Evolutionary conservation across 495 filamentous ascomycete genomes (phyloP).

Genomic region (Tuber calosporum): DNA sequence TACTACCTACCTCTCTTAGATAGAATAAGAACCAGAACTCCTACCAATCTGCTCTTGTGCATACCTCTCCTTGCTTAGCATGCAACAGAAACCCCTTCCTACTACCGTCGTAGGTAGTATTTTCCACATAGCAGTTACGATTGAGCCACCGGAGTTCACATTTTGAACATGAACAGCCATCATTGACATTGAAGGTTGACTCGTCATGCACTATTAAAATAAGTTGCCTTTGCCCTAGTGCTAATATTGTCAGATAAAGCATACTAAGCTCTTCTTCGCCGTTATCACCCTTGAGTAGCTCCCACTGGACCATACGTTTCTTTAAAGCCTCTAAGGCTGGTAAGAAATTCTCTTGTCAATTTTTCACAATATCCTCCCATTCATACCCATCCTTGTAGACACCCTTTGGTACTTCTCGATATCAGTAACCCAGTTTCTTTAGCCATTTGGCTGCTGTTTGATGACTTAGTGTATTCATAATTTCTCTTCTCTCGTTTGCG

Average conservation of each 20-base stretch:
- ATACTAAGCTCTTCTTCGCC: neutral
- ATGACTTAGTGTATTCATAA: too few relatives aligned
- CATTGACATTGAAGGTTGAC: neutral
- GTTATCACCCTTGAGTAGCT: neutral
- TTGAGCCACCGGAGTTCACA: too few relatives aligned
- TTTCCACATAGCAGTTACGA: too few relatives aligned
- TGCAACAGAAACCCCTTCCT: too few relatives aligned
- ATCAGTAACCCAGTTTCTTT: neutral
- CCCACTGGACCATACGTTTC: neutral
- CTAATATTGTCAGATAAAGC: neutral
- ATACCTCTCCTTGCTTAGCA: too few relatives aligned
- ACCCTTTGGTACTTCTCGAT: neutral
- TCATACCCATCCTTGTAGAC: slow-evolving; percentile 1
- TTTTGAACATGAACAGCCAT: too few relatives aligned
- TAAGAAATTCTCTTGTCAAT: neutral
- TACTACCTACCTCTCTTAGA: too few relatives aligned
- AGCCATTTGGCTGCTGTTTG: neutral
- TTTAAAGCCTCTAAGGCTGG: neutral
- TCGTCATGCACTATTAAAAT: neutral
- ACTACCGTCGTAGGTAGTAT: too few relatives aligned
- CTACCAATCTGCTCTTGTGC: too few relatives aligned
- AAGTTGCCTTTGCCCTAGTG: neutral
- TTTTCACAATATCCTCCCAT: neutral
- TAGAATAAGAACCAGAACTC: too few relatives aligned
- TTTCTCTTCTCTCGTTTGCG: too few relatives aligned